Evolutionary conservation across 345 rosid species (phyloP).

Genomic region (Sonneratia caseolaris): DNA sequence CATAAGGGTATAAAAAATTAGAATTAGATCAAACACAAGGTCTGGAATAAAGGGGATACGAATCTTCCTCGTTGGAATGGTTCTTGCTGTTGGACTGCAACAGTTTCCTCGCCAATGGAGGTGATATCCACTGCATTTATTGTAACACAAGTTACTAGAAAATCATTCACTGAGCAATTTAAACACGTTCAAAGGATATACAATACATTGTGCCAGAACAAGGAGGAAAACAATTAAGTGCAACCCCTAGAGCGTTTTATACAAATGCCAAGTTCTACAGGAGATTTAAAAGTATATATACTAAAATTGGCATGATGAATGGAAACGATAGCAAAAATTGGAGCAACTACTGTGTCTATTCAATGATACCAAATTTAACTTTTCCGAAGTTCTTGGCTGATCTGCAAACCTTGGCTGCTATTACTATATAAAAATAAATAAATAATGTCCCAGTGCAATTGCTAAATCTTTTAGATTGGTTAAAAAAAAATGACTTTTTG

Average conservation of each 20-base stretch:
- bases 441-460: background rate
- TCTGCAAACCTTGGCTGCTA: background rate
- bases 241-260: background rate
- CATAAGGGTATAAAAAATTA: background rate
- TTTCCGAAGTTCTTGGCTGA: background rate
- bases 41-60: conserved; percentile 45
- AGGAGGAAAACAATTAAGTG: background rate
- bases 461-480: no score
- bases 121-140: conserved; percentile 6
- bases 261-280: no score
- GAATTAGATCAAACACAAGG: conserved; percentile 1
- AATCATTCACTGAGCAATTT: background rate
- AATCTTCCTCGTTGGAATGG: conserved; percentile 69
- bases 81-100: conserved; percentile 46
- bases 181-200: background rate
- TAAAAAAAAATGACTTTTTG: background rate
- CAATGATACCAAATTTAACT: background rate
- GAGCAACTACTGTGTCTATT: background rate
- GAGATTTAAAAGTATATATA: background rate
- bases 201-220: background rate
- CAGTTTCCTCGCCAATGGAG: conserved; percentile 38
- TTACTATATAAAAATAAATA: no score
- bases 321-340: background rate
- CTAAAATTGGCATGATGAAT: background rate
- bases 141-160: background rate